These are phyloP conservation scores for Penicillium sp. DNA, from an alignment of 2,329 filamentous ascomycete species.

Conservation along the genomic window DNA sequence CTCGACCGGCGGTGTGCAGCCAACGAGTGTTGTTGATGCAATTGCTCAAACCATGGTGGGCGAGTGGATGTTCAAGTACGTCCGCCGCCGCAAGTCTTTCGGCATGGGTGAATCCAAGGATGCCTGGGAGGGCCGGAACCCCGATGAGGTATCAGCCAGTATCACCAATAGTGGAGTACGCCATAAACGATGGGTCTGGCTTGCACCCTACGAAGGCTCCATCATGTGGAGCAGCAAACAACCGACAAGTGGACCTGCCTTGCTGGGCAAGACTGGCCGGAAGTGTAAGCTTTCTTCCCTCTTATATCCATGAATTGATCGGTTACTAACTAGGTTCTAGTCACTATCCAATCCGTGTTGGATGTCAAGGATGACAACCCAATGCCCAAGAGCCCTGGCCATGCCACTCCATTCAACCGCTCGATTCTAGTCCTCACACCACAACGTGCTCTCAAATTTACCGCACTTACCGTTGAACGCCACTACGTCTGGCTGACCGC, in stretches of 20 bases:
- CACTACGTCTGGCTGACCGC: constrained; percentile 96
- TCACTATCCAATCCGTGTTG: constrained; percentile 91
- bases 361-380: constrained; percentile 95
- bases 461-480: constrained; percentile 75
- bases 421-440: constrained; percentile 95
- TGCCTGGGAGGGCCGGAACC: constrained; percentile 55
- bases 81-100: constrained; percentile 74
- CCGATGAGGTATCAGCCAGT: constrained; percentile 69
- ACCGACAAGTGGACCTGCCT: constrained; percentile 78
- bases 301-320: not conserved
- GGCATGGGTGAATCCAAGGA: constrained; percentile 60
- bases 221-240: constrained; percentile 99
- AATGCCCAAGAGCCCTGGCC: constrained; percentile 66
- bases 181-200: constrained; percentile 98
- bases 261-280: constrained; percentile 91
- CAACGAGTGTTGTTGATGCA: constrained; percentile 84
- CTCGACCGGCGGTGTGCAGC: constrained; percentile 62
- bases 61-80: constrained; percentile 61
- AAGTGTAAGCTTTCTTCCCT: constrained; percentile 69
- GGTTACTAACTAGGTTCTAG: constrained; percentile 49
- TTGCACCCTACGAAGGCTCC: constrained; percentile 91
- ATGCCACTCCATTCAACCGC: constrained; percentile 70
- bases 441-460: constrained; percentile 92
- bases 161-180: constrained; percentile 66
- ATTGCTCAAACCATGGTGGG: constrained; percentile 99